A percentile compares a stretch with the other conserved stretches of the same genome.
Evolutionary conservation across 2,329 filamentous ascomycete genomes (phyloP).

Genomic region (Aureobasidium sp.): DNA sequence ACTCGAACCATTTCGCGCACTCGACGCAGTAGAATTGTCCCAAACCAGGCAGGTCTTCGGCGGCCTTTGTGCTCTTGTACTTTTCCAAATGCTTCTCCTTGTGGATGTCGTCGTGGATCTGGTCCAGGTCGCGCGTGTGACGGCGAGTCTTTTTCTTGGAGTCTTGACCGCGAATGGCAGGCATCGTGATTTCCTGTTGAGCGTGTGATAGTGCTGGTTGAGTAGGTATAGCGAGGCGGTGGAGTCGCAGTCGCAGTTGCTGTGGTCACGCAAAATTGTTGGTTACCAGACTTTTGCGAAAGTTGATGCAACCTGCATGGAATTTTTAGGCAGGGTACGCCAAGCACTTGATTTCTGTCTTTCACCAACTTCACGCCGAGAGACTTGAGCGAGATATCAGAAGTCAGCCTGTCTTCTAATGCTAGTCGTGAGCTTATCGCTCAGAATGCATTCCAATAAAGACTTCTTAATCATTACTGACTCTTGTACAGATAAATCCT

Average conservation of each 20-base stretch:
- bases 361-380: not conserved
- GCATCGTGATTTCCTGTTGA: slow-evolving; percentile 29
- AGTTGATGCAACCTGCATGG: not conserved
- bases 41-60: slow-evolving; percentile 80
- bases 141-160: slow-evolving; percentile 41
- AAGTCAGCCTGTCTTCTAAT: not conserved
- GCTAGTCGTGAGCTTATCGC: not conserved
- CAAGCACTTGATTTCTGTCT: not conserved
- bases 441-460: not conserved
- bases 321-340: not conserved
- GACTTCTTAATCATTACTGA: not conserved
- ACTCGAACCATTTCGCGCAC: slow-evolving; percentile 95
- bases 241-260: not conserved
- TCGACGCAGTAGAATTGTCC: slow-evolving; percentile 82
- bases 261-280: not conserved
- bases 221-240: not conserved
- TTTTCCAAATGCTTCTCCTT: slow-evolving; percentile 71
- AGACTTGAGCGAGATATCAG: not conserved
- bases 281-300: not conserved
- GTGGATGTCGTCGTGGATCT: slow-evolving; percentile 74
- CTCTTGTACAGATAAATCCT: not conserved
- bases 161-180: slow-evolving; percentile 40
- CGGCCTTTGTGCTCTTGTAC: slow-evolving; percentile 67
- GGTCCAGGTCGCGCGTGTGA: slow-evolving; percentile 72
- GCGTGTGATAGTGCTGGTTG: not conserved